A percentile compares a stretch with the other conserved stretches of the same genome.
Evolutionary conservation across 2,329 filamentous ascomycete genomes (phyloP).

Genomic region (Boeremia exigua): DNA sequence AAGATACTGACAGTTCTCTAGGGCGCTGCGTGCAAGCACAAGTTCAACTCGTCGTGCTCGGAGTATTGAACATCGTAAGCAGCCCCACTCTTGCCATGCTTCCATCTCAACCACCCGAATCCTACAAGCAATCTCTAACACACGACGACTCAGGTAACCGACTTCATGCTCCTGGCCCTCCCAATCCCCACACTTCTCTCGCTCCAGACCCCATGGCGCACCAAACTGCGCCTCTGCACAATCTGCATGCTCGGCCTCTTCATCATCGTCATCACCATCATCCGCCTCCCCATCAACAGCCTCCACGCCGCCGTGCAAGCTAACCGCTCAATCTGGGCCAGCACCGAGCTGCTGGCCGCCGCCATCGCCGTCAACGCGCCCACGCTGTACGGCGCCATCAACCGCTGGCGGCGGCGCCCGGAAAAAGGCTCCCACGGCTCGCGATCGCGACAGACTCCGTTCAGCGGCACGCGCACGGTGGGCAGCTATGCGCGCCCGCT

Average conservation of each 20-base stretch:
- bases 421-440: background rate
- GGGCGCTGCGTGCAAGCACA: background rate
- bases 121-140: background rate
- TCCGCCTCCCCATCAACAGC: constrained; percentile 2
- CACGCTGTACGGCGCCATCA: background rate
- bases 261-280: background rate
- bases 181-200: background rate
- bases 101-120: background rate
- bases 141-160: background rate
- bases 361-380: background rate
- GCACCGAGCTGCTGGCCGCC: background rate
- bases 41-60: background rate
- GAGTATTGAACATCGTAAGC: constrained; percentile 1
- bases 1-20: background rate
- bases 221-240: background rate
- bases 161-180: background rate
- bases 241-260: background rate
- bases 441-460: background rate
- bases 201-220: background rate
- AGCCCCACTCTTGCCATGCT: background rate
- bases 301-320: background rate
- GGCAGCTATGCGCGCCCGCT: background rate
- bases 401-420: background rate
- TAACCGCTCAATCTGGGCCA: background rate
- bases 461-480: background rate